phyloP scores from a whole-genome alignment of 2,329 filamentous ascomycete genomes.

The Dothidotthia symphoricarpi region DNA sequence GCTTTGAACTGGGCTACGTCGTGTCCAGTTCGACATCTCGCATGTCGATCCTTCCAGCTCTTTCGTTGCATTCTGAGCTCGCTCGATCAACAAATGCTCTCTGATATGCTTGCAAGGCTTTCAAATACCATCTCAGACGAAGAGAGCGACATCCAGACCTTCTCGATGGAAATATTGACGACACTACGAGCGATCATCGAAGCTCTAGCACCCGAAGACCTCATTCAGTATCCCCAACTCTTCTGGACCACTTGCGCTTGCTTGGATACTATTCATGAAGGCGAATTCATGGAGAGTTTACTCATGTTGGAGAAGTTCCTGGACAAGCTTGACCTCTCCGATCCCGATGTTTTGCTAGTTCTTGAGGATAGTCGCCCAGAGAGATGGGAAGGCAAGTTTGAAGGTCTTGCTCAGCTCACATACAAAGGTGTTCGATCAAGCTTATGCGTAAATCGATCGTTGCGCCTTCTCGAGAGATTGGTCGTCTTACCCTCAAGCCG shows the following conservation, averaged over 20 bases:
- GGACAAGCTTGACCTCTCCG: slow-evolving; percentile 76
- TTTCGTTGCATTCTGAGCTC: slow-evolving; percentile 92
- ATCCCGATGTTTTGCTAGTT: slow-evolving; percentile 64
- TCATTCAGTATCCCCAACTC: slow-evolving; percentile 87
- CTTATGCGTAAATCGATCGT: slow-evolving; percentile 71
- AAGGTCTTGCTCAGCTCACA: slow-evolving; percentile 79
- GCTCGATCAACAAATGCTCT: slow-evolving; percentile 88
- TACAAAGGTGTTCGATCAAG: slow-evolving; percentile 93
- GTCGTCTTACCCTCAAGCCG: slow-evolving; percentile 74
- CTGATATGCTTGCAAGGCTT: slow-evolving; percentile 90
- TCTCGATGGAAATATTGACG: slow-evolving; percentile 96
- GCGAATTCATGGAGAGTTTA: slow-evolving; percentile 87
- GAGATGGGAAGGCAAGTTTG: slow-evolving; percentile 85
- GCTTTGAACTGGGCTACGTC: slow-evolving; percentile 95
- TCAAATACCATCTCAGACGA: slow-evolving; percentile 98
- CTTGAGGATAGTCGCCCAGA: slow-evolving; percentile 76
- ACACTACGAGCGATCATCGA: slow-evolving; percentile 89
- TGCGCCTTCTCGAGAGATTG: slow-evolving; percentile 75
- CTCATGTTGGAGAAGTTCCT: slow-evolving; percentile 88
- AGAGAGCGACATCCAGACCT: slow-evolving; percentile 88
- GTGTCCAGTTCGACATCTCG: slow-evolving; percentile 89
- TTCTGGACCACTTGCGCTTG: slow-evolving; percentile 99
- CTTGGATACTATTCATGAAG: slow-evolving; percentile 92
- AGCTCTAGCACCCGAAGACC: slow-evolving; percentile 73
- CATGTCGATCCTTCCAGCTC: slow-evolving; percentile 95